These are phyloP conservation scores for Leucocoprinus leucothites DNA, from an alignment of 768 basidiomycete genomes.

Conservation along the genomic window DNA sequence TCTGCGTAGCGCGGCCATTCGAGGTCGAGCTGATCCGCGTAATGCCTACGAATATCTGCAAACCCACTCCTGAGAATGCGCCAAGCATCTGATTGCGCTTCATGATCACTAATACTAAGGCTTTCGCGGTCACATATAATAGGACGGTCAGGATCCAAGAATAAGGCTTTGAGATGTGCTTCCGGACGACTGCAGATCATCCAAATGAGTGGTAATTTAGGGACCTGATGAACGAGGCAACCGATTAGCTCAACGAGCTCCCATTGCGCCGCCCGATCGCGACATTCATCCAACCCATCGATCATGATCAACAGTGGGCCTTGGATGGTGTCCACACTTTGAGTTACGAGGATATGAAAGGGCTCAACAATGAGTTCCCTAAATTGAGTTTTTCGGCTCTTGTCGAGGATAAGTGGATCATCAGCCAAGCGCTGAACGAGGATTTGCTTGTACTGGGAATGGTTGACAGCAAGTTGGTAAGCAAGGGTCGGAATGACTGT, in stretches of 20 bases:
- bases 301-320: neutral
- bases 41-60: neutral
- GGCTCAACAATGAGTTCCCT: neutral
- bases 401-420: neutral
- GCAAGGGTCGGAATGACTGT: neutral
- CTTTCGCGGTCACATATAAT: neutral
- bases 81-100: neutral
- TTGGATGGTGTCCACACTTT: too few relatives aligned
- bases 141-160: neutral
- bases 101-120: neutral
- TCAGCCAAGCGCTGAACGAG: neutral
- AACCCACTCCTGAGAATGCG: neutral
- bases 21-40: neutral
- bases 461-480: neutral
- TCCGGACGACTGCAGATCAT: slow-evolving; percentile 1
- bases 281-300: neutral
- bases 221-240: neutral
- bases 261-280: neutral
- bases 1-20: neutral
- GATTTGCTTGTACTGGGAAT: neutral
- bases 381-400: neutral
- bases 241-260: neutral
- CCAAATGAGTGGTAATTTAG: neutral
- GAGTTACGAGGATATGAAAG: neutral
- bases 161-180: neutral